These are phyloP conservation scores for Tuber borchii DNA, from an alignment of 495 filamentous ascomycete species.

Conservation along the genomic window DNA sequence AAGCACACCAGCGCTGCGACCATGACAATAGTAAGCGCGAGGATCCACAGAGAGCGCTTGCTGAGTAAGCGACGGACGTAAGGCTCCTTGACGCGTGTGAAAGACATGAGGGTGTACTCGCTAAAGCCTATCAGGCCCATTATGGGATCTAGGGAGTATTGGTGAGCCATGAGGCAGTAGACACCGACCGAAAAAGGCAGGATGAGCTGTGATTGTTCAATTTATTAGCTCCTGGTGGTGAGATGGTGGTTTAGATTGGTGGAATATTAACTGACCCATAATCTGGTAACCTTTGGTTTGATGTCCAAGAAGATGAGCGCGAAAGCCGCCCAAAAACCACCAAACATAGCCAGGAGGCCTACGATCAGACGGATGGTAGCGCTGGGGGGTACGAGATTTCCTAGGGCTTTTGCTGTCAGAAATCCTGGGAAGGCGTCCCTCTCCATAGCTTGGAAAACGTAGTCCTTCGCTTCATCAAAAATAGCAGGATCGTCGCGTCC, in stretches of 20 bases:
- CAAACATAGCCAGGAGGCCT: constrained; percentile 81
- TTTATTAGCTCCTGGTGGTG: not conserved
- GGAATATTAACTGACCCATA: constrained; percentile 62
- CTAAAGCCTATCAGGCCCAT: constrained; percentile 82
- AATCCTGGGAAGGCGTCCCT: constrained; percentile 96
- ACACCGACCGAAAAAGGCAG: constrained; percentile 87
- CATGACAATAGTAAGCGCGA: constrained; percentile 63
- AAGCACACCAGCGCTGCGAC: constrained; percentile 35
- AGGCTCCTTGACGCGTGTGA: constrained; percentile 75
- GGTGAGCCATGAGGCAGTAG: constrained; percentile 80
- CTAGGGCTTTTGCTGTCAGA: constrained; percentile 85
- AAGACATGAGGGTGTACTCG: constrained; percentile 91
- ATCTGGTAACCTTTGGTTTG: constrained; percentile 61
- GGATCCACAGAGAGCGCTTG: constrained; percentile 70
- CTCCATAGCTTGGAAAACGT: constrained; percentile 99
- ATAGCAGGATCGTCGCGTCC: constrained; percentile 93
- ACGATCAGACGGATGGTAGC: constrained; percentile 74
- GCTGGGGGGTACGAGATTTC: constrained; percentile 85
- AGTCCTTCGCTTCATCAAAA: constrained; percentile 95
- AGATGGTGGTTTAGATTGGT: not conserved
- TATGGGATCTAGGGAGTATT: constrained; percentile 88
- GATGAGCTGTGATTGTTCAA: constrained; percentile 53
- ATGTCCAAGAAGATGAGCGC: constrained; percentile 78
- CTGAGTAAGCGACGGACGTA: constrained; percentile 77
- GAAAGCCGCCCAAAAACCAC: constrained; percentile 88